These are phyloP conservation scores for Paraconiothyrium brasiliense DNA, from an alignment of 2,329 filamentous ascomycete species.

Conservation along the genomic window DNA sequence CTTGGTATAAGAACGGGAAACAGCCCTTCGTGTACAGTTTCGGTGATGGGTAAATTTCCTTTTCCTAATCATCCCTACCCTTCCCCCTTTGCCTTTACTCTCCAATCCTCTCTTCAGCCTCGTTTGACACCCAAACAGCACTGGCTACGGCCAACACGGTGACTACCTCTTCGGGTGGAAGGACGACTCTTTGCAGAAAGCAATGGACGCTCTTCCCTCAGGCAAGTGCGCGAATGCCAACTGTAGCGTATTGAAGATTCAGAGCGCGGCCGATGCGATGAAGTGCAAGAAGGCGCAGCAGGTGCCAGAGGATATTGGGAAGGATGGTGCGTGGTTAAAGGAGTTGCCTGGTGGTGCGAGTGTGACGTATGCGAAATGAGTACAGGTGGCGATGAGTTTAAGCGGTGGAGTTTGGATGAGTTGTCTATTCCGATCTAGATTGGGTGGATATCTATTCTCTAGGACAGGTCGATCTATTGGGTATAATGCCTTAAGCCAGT, in stretches of 20 bases:
- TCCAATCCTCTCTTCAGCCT: neutral
- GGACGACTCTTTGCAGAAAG: constrained; percentile 39
- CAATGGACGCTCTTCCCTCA: constrained; percentile 25
- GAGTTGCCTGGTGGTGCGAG: constrained; percentile 41
- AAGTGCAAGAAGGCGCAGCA: constrained; percentile 52
- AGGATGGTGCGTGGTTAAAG: constrained; percentile 36
- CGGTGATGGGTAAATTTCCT: constrained; percentile 43
- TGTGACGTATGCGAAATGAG: constrained; percentile 24
- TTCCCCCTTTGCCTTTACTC: constrained; percentile 27
- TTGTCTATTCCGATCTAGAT: no score
- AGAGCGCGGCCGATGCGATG: constrained; percentile 37
- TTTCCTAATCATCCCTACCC: neutral
- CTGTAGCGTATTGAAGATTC: constrained; percentile 41
- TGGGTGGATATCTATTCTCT: neutral
- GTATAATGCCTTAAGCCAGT: neutral
- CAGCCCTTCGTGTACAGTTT: constrained; percentile 26
- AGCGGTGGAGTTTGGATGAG: no score
- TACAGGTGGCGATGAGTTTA: neutral
- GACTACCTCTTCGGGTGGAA: constrained; percentile 63
- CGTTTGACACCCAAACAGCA: constrained; percentile 19
- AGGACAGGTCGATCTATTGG: neutral
- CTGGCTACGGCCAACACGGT: constrained; percentile 58
- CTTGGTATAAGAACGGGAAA: constrained; percentile 23
- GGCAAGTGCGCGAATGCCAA: constrained; percentile 43
- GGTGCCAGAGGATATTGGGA: constrained; percentile 57